These are phyloP conservation scores for Fusarium sp. DNA, from an alignment of 2,329 filamentous ascomycete species.

Conservation along the genomic window DNA sequence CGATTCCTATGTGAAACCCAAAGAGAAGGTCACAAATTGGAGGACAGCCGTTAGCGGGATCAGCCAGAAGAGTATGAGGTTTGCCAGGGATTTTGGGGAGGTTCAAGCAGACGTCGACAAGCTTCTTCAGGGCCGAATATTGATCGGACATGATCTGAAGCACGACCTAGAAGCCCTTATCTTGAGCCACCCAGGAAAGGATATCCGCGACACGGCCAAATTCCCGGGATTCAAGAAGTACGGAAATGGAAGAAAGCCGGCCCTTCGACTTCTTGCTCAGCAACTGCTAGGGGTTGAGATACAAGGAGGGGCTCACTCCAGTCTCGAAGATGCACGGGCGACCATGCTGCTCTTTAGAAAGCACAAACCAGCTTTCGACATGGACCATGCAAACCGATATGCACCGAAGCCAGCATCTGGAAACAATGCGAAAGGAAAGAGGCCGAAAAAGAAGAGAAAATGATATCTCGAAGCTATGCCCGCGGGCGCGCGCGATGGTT, in stretches of 20 bases:
- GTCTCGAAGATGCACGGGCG: slow-evolving; percentile 82
- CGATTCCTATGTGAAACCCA: slow-evolving; percentile 87
- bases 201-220: slow-evolving; percentile 86
- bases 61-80: slow-evolving; percentile 73
- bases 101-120: slow-evolving; percentile 77
- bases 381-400: slow-evolving; percentile 77
- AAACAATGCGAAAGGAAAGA: slow-evolving; percentile 51
- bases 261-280: slow-evolving; percentile 66
- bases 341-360: slow-evolving; percentile 89
- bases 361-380: slow-evolving; percentile 86
- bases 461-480: slow-evolving; percentile 2
- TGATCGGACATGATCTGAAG: slow-evolving; percentile 85
- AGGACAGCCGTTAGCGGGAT: slow-evolving; percentile 88
- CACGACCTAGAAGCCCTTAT: slow-evolving; percentile 81
- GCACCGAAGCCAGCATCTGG: slow-evolving; percentile 47
- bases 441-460: slow-evolving; percentile 53
- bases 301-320: slow-evolving; percentile 71
- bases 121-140: slow-evolving; percentile 74
- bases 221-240: slow-evolving; percentile 78
- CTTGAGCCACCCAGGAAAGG: slow-evolving; percentile 78
- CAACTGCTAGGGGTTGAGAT: slow-evolving; percentile 69
- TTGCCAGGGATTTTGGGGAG: slow-evolving; percentile 75
- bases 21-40: slow-evolving; percentile 86
- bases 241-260: slow-evolving; percentile 73
- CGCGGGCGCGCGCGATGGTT: slow-evolving; percentile 1